Evolutionary conservation across 2,329 filamentous ascomycete species (phyloP), one percentile per base, ranked within the genome.

Genomic region (Trichoderma koningiopsis): DNA sequence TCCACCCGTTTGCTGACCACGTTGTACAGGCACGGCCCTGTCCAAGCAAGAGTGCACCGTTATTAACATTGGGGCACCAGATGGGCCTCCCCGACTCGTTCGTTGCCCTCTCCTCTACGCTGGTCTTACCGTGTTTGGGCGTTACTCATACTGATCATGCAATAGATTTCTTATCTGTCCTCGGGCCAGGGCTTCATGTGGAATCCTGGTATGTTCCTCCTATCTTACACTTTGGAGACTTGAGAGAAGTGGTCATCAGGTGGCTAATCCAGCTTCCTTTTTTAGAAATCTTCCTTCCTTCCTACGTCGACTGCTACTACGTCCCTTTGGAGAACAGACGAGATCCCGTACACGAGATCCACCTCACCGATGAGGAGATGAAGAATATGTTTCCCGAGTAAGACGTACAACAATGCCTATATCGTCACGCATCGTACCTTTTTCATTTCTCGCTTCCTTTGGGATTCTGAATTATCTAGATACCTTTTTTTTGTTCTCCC

Each of bases 141-240:
- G 52, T n/a, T 49, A 22, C 27, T 37, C 13, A 57, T 53, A 29
- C 43, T 61, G 37, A 70, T 52, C 16, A n/a, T 3, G 27, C 14
- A 7, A 8, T 73, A 93, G 91, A 93, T 94, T 72, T 92, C 91
- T 27, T 95, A 93, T 78, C 88, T 94, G 62, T 90, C 92, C 71
- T 91, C 90, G 6, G 91, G 89, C 76, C 92, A 95, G 80, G 92
- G 92, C 69, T 95, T 93, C 76, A 88, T 90, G 71, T 95, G 92
- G 92, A 94, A 94, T 79, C 91, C 92, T 79, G 89, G 89, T 91
- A 81, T 64, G 80, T 73, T 29, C 24, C 55, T 22, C n/a, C 19
- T 7, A 43, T 43, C 19, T 33, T 67, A 8, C 56, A 35, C 24
- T 43, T 13, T 55, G n/a, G 24, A 14, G 22, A 5, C 33, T 43